These are phyloP conservation scores for Aegilops tauschii DNA, from an alignment of 176 grass and related monocot genomes.

Conservation along the genomic window DNA sequence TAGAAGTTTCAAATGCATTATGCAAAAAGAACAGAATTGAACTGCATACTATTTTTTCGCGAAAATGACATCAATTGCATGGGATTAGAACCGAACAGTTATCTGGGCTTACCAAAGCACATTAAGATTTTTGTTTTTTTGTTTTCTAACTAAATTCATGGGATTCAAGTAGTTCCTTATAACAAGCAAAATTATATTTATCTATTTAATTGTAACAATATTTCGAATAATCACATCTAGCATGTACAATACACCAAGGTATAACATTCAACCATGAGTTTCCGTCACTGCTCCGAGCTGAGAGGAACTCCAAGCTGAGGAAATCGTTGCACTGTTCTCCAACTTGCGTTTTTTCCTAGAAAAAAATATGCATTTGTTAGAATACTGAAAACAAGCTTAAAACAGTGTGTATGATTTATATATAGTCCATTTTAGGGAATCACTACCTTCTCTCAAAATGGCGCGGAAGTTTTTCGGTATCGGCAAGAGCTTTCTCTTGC, in stretches of 20 bases:
- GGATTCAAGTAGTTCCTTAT: too few species aligned
- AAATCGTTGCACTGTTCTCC: not conserved
- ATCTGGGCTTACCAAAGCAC: too few species aligned
- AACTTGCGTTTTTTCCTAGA: constrained; percentile 32
- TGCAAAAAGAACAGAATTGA: too few species aligned
- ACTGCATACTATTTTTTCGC: too few species aligned
- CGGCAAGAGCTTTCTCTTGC: not conserved
- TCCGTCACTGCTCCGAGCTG: not conserved
- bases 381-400: not conserved
- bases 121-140: too few species aligned
- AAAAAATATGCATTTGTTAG: not conserved
- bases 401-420: not conserved
- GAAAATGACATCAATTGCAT: too few species aligned
- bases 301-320: not conserved
- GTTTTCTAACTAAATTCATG: too few species aligned
- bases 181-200: not conserved
- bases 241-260: not conserved
- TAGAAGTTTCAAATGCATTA: too few species aligned
- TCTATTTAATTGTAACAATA: not conserved
- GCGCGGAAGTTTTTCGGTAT: not conserved
- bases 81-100: too few species aligned
- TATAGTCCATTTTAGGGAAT: not conserved
- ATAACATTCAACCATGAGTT: not conserved
- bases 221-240: not conserved
- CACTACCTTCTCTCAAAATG: constrained; percentile 46